Evolutionary conservation across 768 basidiomycete species (phyloP).

Genomic region (Podaxis sp.): DNA sequence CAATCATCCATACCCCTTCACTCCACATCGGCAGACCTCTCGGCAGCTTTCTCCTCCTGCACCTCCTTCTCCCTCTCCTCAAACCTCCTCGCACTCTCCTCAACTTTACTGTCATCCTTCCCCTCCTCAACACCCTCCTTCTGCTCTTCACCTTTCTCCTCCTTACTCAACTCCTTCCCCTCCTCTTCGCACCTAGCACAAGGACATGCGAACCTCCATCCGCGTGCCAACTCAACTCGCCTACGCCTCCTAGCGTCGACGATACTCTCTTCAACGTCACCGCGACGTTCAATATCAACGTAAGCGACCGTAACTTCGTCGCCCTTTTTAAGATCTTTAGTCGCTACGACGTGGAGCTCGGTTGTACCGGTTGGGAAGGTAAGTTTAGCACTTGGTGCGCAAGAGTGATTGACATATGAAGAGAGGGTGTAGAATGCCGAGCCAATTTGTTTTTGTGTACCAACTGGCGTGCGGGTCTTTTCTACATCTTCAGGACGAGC

Average conservation of each 20-base stretch:
- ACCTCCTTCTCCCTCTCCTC: constrained; percentile 19
- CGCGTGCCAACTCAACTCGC: constrained; percentile 72
- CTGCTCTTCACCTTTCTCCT: constrained; percentile 32
- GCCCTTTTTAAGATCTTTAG: constrained; percentile 65
- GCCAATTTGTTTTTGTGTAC: constrained; percentile 76
- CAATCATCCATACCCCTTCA: background rate
- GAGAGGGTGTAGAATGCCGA: constrained; percentile 76
- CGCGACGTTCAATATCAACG: constrained; percentile 64
- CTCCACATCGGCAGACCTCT: background rate
- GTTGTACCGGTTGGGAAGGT: constrained; percentile 66
- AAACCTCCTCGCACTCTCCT: constrained; percentile 29
- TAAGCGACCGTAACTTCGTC: constrained; percentile 77
- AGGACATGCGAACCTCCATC: constrained; percentile 79
- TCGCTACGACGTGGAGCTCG: constrained; percentile 70
- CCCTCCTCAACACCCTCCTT: constrained; percentile 32
- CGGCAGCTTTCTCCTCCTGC: background rate
- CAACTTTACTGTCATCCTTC: constrained; percentile 54
- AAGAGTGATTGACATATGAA: constrained; percentile 77
- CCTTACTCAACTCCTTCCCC: constrained; percentile 33
- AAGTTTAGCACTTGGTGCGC: constrained; percentile 64
- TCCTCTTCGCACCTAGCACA: constrained; percentile 69
- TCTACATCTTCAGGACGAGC: constrained; percentile 71
- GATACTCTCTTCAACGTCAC: constrained; percentile 43
- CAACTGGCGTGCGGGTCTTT: constrained; percentile 73
- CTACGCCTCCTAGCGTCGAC: constrained; percentile 62